Evolutionary conservation across 148 eudicot genomes (phyloP).

Genomic region (Camellia sinensis): DNA sequence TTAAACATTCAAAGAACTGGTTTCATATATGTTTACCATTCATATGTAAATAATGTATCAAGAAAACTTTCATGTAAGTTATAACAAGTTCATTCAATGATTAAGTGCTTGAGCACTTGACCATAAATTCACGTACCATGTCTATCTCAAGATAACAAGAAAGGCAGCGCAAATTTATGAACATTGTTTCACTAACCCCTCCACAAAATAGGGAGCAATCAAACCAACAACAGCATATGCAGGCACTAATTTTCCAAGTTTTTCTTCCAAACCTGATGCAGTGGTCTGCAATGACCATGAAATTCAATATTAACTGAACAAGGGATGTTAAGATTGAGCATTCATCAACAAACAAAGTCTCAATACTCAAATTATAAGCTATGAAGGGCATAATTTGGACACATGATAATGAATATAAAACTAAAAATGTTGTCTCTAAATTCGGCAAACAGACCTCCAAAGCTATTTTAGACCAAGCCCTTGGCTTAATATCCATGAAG

Average conservation of each 20-base stretch:
- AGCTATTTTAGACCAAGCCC: conserved; percentile 69
- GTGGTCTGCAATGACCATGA: conserved; percentile 55
- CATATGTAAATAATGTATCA: no score
- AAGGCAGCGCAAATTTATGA: background rate
- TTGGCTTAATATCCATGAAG: conserved; percentile 73
- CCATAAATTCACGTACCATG: no score
- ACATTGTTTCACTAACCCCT: conserved; percentile 45
- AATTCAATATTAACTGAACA: background rate
- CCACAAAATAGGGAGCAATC: conserved; percentile 69
- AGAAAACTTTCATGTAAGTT: no score
- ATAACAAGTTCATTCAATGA: no score
- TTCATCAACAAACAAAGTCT: background rate
- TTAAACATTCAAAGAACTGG: no score
- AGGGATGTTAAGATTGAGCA: background rate
- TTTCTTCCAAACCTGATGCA: conserved; percentile 75
- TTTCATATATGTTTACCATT: no score
- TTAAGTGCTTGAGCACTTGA: no score
- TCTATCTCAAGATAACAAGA: no score
- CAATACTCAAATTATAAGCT: background rate
- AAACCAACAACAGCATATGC: conserved; percentile 83
- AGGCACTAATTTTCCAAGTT: conserved; percentile 82
- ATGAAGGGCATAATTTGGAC: background rate
- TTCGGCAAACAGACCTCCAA: conserved; percentile 54
- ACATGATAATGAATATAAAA: conserved; percentile 4
- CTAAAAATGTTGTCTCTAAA: background rate